Conservation (phyloP, 2,329 filamentous ascomycete genomes). For the Apiospora koreana region DNA sequence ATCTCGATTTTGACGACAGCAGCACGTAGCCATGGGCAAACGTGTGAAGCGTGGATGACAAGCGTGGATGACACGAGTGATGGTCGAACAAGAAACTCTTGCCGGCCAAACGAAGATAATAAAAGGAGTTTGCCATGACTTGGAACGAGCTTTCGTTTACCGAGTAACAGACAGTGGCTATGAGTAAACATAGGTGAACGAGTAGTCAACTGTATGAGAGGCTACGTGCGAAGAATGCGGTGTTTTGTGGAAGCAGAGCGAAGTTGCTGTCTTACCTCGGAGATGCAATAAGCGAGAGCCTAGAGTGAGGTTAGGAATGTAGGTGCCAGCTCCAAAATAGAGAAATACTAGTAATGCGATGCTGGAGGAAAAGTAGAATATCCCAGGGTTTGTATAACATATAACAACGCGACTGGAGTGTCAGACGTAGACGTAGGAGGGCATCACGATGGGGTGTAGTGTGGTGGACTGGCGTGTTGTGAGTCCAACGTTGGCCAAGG, state of each 20-base stretch:
- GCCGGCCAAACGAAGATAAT: background rate
- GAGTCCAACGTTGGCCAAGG: background rate
- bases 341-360: background rate
- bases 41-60: background rate
- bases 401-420: background rate
- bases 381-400: background rate
- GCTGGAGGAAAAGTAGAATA: background rate
- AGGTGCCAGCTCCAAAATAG: background rate
- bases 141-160: conserved; percentile 7
- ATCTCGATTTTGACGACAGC: background rate
- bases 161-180: background rate
- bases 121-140: background rate
- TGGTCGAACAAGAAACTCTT: background rate
- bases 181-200: background rate
- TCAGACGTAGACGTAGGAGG: background rate
- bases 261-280: background rate
- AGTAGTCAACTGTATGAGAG: background rate
- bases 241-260: background rate
- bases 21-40: background rate
- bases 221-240: background rate
- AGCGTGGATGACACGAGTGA: background rate
- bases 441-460: background rate
- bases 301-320: background rate
- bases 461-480: background rate
- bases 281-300: background rate